These are phyloP conservation scores for Bipolaris oryzae DNA, from an alignment of 2,329 filamentous ascomycete genomes.

Conservation along the genomic window DNA sequence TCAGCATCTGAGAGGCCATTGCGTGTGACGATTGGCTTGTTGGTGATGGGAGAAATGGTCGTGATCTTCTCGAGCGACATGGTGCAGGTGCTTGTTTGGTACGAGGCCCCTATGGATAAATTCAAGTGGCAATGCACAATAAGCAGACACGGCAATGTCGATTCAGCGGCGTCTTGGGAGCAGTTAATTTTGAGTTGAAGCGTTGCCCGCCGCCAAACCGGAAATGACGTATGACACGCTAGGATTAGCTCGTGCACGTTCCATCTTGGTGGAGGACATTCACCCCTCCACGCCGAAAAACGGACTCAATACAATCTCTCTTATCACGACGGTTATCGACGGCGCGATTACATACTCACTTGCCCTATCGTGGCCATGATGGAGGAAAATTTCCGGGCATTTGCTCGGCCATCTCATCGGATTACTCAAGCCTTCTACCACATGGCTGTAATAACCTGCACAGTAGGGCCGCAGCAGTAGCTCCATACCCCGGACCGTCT, in stretches of 20 bases:
- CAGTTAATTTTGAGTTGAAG: constrained; percentile 26
- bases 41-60: constrained; percentile 90
- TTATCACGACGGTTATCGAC: constrained; percentile 7
- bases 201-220: constrained; percentile 15
- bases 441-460: not conserved
- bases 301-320: constrained; percentile 4
- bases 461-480: not conserved
- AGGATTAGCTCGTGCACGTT: constrained; percentile 14
- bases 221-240: constrained; percentile 22
- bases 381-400: not conserved
- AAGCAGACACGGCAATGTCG: constrained; percentile 13
- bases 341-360: not conserved
- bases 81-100: constrained; percentile 23
- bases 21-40: constrained; percentile 80
- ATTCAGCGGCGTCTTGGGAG: constrained; percentile 14
- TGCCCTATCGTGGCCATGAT: not conserved
- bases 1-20: constrained; percentile 74
- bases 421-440: not conserved
- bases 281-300: constrained; percentile 16
- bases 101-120: constrained; percentile 17
- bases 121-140: constrained; percentile 22
- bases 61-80: constrained; percentile 65
- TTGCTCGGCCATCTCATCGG: not conserved
- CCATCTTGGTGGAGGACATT: constrained; percentile 12
- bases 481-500: constrained; percentile 2